Evolutionary conservation across 495 filamentous ascomycete species (phyloP).

Genomic region (Glarea lozoyensis): DNA sequence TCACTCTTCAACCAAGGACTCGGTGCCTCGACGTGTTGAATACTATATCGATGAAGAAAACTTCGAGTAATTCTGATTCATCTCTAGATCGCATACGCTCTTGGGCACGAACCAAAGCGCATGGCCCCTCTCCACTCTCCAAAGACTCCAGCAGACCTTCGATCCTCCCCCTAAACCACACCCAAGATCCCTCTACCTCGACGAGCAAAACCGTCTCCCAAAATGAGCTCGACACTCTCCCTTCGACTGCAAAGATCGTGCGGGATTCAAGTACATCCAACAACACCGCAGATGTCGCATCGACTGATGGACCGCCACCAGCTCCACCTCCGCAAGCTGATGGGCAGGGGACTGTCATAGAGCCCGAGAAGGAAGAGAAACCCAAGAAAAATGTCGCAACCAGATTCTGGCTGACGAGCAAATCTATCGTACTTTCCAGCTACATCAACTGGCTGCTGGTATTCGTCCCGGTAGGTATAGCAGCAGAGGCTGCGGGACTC

Average conservation of each 20-base stretch:
- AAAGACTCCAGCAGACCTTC: conserved; percentile 28
- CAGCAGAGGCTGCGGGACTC: conserved; percentile 40
- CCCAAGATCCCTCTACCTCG: conserved; percentile 2
- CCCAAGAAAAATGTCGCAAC: conserved; percentile 33
- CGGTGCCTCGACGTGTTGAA: conserved; percentile 4
- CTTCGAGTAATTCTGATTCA: conserved; percentile 40
- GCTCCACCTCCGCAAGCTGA: conserved; percentile 45
- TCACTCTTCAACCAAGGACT: not conserved
- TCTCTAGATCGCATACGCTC: conserved; percentile 47
- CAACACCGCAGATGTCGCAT: conserved; percentile 25
- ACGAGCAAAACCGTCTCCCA: not conserved
- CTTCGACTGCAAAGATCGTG: not conserved
- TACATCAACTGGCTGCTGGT: conserved; percentile 72
- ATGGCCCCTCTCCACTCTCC: conserved; percentile 36
- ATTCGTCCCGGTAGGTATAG: conserved; percentile 70
- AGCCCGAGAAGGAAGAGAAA: conserved; percentile 18
- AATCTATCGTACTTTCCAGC: conserved; percentile 52
- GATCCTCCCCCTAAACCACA: conserved; percentile 27
- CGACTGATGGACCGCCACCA: conserved; percentile 27
- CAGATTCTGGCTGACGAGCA: conserved; percentile 41
- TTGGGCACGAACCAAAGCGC: conserved; percentile 41
- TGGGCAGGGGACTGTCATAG: conserved; percentile 48
- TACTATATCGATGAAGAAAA: conserved; percentile 53
- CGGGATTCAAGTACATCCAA: conserved; percentile 21
- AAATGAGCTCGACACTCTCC: not conserved